phyloP scores from a whole-genome alignment of 2,329 filamentous ascomycete genomes.

The Hymenoscyphus fraxineus region DNA sequence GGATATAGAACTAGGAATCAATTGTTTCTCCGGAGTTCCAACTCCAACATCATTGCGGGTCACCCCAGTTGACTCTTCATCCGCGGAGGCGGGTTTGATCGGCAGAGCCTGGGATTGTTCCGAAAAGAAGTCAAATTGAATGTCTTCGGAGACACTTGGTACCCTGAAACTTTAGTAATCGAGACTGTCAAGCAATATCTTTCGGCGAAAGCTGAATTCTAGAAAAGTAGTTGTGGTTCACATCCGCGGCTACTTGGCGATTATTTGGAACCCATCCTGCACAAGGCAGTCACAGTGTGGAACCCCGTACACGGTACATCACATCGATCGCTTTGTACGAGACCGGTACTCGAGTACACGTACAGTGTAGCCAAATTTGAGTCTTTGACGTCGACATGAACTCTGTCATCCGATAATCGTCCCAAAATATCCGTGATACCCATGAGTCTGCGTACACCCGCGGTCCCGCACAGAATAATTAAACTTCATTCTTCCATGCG shows the following conservation, averaged over 20 bases:
- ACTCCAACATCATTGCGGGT: slow-evolving; percentile 16
- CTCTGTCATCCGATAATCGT: slow-evolving; percentile 10
- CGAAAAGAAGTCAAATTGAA: background rate
- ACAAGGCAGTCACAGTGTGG: too few relatives aligned
- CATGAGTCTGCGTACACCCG: background rate
- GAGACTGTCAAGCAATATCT: background rate
- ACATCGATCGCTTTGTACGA: too few relatives aligned
- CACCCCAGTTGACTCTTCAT: slow-evolving; percentile 7
- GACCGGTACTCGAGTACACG: too few relatives aligned
- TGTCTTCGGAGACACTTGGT: slow-evolving; percentile 5
- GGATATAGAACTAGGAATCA: background rate
- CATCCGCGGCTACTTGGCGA: too few relatives aligned
- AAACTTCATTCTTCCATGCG: background rate
- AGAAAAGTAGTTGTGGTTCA: too few relatives aligned
- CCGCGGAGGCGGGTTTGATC: slow-evolving; percentile 16
- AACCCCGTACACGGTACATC: too few relatives aligned
- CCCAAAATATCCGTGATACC: background rate
- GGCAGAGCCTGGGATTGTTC: slow-evolving; percentile 15
- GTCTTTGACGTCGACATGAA: slow-evolving; percentile 3
- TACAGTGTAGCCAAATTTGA: background rate
- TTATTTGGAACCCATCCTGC: too few relatives aligned
- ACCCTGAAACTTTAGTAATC: background rate
- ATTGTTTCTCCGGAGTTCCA: slow-evolving; percentile 3
- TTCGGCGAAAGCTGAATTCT: too few relatives aligned
- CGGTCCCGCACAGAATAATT: background rate